Percentiles rank a stretch among this genome's conserved stretches.
These are phyloP conservation scores for Panaeolus papilionaceus DNA, from an alignment of 768 basidiomycete species.

Conservation along the genomic window DNA sequence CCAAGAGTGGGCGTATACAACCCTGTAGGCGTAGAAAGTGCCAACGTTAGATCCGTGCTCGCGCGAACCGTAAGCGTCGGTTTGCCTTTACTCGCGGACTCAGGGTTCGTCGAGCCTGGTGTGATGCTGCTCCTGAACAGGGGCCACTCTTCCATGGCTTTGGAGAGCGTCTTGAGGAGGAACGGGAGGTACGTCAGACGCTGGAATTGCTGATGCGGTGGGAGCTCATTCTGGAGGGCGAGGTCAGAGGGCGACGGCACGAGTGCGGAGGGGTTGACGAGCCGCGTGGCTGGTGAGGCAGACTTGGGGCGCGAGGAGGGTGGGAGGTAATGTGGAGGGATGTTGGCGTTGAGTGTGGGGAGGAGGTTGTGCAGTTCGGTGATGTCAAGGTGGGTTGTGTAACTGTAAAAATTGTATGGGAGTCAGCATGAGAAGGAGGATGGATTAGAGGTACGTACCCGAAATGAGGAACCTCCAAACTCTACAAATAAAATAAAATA, in stretches of 20 bases:
- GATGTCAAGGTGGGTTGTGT: constrained; percentile 77
- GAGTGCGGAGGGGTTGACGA: constrained; percentile 46
- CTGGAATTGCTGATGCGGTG: constrained; percentile 60
- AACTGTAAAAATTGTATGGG: constrained; percentile 44
- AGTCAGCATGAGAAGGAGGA: neutral
- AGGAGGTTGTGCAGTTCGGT: constrained; percentile 70
- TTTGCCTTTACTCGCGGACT: constrained; percentile 42
- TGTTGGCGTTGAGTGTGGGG: constrained; percentile 69
- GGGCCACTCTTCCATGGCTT: constrained; percentile 85
- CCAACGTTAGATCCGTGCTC: constrained; percentile 76
- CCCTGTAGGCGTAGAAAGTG: constrained; percentile 81
- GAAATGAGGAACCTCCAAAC: constrained; percentile 86
- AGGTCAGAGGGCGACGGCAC: constrained; percentile 46
- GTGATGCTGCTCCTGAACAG: constrained; percentile 81
- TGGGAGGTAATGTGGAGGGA: constrained; percentile 61
- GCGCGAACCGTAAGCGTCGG: constrained; percentile 78
- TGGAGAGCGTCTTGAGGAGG: constrained; percentile 81
- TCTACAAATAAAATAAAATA: constrained; percentile 50
- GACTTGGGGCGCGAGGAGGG: constrained; percentile 26
- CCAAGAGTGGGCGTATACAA: constrained; percentile 82
- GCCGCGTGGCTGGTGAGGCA: constrained; percentile 25
- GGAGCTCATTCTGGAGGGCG: constrained; percentile 34
- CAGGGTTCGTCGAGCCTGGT: constrained; percentile 30
- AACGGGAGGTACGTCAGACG: constrained; percentile 84
- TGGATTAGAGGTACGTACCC: constrained; percentile 53